These are phyloP conservation scores for Diplocarpon rosae DNA, from an alignment of 2,329 filamentous ascomycete genomes.

Conservation along the genomic window DNA sequence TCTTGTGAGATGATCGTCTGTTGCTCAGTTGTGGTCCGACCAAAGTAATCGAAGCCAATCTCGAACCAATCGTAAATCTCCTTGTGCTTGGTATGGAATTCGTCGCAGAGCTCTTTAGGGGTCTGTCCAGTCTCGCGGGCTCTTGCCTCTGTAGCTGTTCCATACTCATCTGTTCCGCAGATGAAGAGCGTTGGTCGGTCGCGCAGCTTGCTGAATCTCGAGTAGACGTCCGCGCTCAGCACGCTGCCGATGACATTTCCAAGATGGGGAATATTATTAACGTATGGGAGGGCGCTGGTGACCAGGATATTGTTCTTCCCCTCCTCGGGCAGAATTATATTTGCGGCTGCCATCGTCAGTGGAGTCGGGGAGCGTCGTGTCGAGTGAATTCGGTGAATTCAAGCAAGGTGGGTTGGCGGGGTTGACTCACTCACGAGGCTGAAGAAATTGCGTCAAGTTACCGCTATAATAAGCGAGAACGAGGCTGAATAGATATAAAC, in stretches of 20 bases:
- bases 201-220: conserved; percentile 69
- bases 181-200: conserved; percentile 73
- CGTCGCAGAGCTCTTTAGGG: conserved; percentile 76
- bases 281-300: conserved; percentile 84
- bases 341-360: conserved; percentile 20
- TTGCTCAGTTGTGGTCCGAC: conserved; percentile 75
- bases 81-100: conserved; percentile 84
- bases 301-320: conserved; percentile 82
- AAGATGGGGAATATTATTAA: conserved; percentile 69
- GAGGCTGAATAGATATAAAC: background rate
- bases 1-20: conserved; percentile 91
- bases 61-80: conserved; percentile 95
- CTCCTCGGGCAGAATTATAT: conserved; percentile 49
- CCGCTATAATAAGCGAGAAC: background rate
- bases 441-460: background rate
- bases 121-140: conserved; percentile 79
- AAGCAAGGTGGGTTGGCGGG: background rate
- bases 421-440: conserved; percentile 13
- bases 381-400: background rate
- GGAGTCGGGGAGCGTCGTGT: conserved; percentile 1
- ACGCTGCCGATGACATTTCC: conserved; percentile 85
- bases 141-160: conserved; percentile 92
- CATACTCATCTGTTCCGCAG: conserved; percentile 89
- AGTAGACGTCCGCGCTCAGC: conserved; percentile 78
- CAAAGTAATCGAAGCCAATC: conserved; percentile 90